These are phyloP conservation scores for Diutina neorugosa DNA, from an alignment of 1,139 yeast species.

Conservation along the genomic window DNA sequence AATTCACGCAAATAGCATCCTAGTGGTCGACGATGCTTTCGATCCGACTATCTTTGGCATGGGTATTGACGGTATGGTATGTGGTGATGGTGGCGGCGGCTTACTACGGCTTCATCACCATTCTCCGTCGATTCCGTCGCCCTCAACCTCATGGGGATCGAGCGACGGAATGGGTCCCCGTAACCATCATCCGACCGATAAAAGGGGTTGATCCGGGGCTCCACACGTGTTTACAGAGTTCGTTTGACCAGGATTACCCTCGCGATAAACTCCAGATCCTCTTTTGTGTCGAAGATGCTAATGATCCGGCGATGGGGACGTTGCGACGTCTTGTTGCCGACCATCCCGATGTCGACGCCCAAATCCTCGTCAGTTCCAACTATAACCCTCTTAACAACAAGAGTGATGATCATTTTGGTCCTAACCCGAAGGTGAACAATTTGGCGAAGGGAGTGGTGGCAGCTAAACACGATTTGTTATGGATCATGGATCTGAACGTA, in stretches of 20 bases:
- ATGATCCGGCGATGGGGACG: slow-evolving; percentile 56
- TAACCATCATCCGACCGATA: slow-evolving; percentile 70
- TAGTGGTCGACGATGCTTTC: not conserved
- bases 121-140: slow-evolving; percentile 22
- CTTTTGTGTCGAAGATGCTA: slow-evolving; percentile 56
- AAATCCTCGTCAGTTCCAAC: slow-evolving; percentile 37
- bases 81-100: slow-evolving; percentile 31
- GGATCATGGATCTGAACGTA: slow-evolving; percentile 87
- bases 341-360: slow-evolving; percentile 50
- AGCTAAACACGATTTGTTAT: slow-evolving; percentile 62
- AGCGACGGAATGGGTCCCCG: slow-evolving; percentile 38
- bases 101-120: slow-evolving; percentile 34
- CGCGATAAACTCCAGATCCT: slow-evolving; percentile 47
- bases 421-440: slow-evolving; percentile 84
- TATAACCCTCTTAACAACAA: slow-evolving; percentile 49
- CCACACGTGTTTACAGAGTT: slow-evolving; percentile 52
- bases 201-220: slow-evolving; percentile 78
- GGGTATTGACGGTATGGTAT: slow-evolving; percentile 22
- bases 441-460: slow-evolving; percentile 61
- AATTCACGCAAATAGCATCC: not conserved
- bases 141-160: slow-evolving; percentile 9
- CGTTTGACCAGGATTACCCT: slow-evolving; percentile 63
- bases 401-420: slow-evolving; percentile 52
- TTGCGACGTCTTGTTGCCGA: slow-evolving; percentile 36
- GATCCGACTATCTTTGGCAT: not conserved